Conservation (phyloP, 352 stramenopile genomes). For the Pythium dissotocum region DNA sequence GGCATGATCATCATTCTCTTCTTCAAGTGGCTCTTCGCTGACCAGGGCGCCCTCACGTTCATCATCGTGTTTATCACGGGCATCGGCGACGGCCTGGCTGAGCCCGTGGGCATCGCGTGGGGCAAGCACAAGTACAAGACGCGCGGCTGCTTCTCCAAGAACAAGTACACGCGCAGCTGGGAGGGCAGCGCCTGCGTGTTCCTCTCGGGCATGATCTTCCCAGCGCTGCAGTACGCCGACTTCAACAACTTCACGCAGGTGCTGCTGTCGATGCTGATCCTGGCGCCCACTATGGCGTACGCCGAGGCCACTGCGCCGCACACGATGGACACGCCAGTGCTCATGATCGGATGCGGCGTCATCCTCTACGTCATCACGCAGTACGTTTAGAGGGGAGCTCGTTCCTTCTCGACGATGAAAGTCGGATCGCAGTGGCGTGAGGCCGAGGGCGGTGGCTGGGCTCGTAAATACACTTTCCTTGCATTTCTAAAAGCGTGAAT, state of each 20-base stretch:
- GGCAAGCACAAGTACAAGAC: conserved; percentile 87
- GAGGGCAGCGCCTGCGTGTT: conserved; percentile 80
- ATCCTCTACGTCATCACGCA: conserved; percentile 72
- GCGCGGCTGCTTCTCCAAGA: conserved; percentile 73
- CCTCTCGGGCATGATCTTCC: conserved; percentile 75
- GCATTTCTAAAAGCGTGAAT: neutral
- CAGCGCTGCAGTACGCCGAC: conserved; percentile 69
- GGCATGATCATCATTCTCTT: conserved; percentile 80
- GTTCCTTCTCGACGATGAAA: neutral
- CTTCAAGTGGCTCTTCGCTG: conserved; percentile 81
- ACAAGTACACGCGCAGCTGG: conserved; percentile 80
- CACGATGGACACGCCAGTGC: conserved; percentile 84
- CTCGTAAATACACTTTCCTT: conserved; percentile 1
- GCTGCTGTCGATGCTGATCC: conserved; percentile 71
- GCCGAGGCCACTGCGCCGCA: conserved; percentile 79
- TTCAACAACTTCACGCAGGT: conserved; percentile 83
- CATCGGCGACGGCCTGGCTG: conserved; percentile 75
- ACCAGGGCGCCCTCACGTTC: conserved; percentile 37
- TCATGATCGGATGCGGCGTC: conserved; percentile 77
- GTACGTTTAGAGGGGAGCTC: neutral
- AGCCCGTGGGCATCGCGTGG: conserved; percentile 77
- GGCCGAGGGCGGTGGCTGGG: neutral
- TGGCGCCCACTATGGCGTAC: conserved; percentile 82
- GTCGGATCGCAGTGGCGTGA: neutral
- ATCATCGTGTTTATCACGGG: conserved; percentile 71